Evolutionary conservation across 768 basidiomycete species (phyloP).

Genomic region (Boletus subcaerulescens): DNA sequence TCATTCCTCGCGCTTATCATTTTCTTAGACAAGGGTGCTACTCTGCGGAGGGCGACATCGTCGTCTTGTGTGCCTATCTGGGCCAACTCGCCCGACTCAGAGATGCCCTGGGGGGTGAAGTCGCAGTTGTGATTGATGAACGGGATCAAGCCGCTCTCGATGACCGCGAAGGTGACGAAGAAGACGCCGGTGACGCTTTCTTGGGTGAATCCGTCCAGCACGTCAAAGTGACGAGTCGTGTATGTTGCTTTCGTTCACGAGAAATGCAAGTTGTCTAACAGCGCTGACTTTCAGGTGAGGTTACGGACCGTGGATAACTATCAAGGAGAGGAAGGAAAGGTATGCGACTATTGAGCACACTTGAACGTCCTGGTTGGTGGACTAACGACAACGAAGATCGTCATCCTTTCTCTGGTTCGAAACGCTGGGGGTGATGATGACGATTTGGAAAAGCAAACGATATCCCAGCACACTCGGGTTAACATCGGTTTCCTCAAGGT

Average conservation of each 20-base stretch:
- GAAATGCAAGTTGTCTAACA: neutral
- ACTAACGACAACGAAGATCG: conserved; percentile 40
- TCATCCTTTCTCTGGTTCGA: conserved; percentile 72
- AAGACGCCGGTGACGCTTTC: conserved; percentile 30
- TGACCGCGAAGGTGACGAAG: conserved; percentile 43
- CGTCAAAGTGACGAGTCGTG: conserved; percentile 51
- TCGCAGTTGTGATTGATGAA: conserved; percentile 68
- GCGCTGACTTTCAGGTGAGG: conserved; percentile 44
- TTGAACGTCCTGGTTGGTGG: neutral
- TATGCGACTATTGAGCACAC: conserved; percentile 15
- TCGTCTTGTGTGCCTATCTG: conserved; percentile 52
- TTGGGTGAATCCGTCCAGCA: conserved; percentile 35
- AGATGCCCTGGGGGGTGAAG: conserved; percentile 40
- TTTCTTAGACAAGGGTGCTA: conserved; percentile 48
- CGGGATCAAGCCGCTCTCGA: conserved; percentile 61
- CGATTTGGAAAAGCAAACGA: conserved; percentile 19
- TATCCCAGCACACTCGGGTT: conserved; percentile 23
- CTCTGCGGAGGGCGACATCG: conserved; percentile 46
- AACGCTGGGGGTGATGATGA: conserved; percentile 55
- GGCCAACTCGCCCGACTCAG: conserved; percentile 48
- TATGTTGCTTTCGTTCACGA: conserved; percentile 25
- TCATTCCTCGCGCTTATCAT: neutral
- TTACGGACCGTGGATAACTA: conserved; percentile 77
- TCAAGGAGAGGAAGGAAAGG: conserved; percentile 71
- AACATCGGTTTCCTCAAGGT: conserved; percentile 76